Conservation (phyloP, 352 stramenopile species). For the Blastocystis hominis region DNA sequence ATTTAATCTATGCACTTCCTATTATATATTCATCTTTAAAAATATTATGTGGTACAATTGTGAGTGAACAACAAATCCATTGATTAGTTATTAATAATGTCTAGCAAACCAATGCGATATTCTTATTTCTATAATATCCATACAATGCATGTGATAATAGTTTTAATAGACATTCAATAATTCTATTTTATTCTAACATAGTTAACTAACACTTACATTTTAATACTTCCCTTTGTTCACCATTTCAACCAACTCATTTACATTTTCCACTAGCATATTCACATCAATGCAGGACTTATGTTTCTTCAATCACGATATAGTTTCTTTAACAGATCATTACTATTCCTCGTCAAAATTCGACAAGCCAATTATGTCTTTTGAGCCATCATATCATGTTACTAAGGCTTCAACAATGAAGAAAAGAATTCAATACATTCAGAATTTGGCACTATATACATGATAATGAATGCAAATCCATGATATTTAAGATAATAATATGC, state of each 20-base stretch:
- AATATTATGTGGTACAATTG: too few species aligned
- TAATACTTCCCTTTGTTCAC: not conserved
- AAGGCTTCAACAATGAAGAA: not conserved
- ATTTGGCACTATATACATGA: not conserved
- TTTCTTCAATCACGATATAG: not conserved
- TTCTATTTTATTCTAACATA: too few species aligned
- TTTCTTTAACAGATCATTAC: not conserved
- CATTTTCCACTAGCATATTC: not conserved
- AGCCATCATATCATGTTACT: not conserved
- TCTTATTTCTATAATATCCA: too few species aligned
- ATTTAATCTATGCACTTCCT: too few species aligned
- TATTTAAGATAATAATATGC: not conserved
- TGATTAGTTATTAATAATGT: too few species aligned
- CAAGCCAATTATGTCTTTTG: not conserved
- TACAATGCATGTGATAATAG: too few species aligned
- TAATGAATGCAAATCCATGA: not conserved
- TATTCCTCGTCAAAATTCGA: not conserved
- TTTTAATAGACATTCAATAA: too few species aligned
- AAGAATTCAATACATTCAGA: not conserved
- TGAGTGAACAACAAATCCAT: too few species aligned
- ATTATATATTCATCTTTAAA: too few species aligned
- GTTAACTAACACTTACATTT: too few species aligned
- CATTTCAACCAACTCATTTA: not conserved
- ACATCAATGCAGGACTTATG: not conserved
- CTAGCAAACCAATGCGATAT: too few species aligned